Evolutionary conservation across 345 rosid genomes (phyloP), one percentile per base, ranked within the genome.

Genomic region (Conringia planisiliqua): DNA sequence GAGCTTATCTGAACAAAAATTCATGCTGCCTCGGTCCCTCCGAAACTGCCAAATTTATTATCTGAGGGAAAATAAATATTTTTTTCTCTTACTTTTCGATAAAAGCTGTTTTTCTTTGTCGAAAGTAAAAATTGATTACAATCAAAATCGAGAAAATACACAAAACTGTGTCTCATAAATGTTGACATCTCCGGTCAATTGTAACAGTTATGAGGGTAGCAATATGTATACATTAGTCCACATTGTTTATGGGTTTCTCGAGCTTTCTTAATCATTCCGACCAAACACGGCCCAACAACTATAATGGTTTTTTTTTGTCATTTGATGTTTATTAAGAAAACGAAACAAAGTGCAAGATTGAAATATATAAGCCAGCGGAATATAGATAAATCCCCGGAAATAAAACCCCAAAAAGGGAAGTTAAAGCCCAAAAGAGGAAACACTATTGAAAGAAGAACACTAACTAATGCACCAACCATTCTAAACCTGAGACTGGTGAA

Each of bases 1-100:
- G 78, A 74, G 54, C 10, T 46, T 73, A 52, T 33, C 38, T 63
- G 46, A 55, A 32, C 17, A 16, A 14, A 63, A 69, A 18, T 4
- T 36, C 50, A 72, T 13, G 17, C 8, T 14, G 22, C 47, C 36
- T 64, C 70, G 64, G 56, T 32, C 65, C 58, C 58, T 73, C 72
- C 50, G 58, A 56, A 73, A 11, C 24, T 42, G 32, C 17, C 44
- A 39, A 16, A 13, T 27, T 50, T 20, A 48, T 71, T 60, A 7
- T 6, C 3, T 10, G 7, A 22, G 29, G 29, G 24, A 3, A 16
- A n/a, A 6, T 7, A 44, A 44, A 44, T 44, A 44, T 7, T 44
- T 52, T 5, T 1, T 14, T 5, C 3, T 24, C 16, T 51, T 51
- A 11, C 24, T 5, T 55, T 27, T 55, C 13, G 22, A 30, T 30